phyloP scores from a whole-genome alignment of 805 yeast genomes.

The Helenozyma baotianmanensis region DNA sequence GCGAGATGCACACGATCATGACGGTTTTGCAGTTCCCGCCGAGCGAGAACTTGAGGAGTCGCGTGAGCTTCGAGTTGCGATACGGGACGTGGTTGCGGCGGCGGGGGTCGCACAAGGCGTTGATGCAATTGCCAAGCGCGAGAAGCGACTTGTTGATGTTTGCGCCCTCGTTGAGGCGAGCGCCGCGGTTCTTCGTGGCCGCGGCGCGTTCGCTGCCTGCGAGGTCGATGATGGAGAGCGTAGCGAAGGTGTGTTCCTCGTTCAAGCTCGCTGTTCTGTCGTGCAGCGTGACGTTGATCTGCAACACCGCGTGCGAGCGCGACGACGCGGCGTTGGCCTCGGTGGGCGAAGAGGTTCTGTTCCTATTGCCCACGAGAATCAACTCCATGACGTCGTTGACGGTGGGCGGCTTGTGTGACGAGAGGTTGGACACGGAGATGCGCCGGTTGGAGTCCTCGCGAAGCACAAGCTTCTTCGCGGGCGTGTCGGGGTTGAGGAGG shows the following conservation, averaged over 20 bases:
- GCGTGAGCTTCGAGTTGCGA: conserved; percentile 83
- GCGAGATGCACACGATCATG: conserved; percentile 93
- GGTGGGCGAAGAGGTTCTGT: conserved; percentile 81
- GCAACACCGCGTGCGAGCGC: conserved; percentile 90
- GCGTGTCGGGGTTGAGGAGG: conserved; percentile 55
- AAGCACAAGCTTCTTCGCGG: conserved; percentile 46
- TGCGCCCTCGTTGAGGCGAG: conserved; percentile 83
- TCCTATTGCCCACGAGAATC: conserved; percentile 64
- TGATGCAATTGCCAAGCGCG: conserved; percentile 91
- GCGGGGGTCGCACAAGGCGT: conserved; percentile 77
- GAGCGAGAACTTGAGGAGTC: conserved; percentile 80
- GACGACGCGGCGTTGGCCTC: conserved; percentile 89
- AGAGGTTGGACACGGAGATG: conserved; percentile 68
- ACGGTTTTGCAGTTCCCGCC: conserved; percentile 95
- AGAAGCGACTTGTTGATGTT: conserved; percentile 83
- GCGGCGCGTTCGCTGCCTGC: conserved; percentile 97
- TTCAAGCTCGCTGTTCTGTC: conserved; percentile 57
- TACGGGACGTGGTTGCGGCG: conserved; percentile 77
- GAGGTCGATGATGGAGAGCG: conserved; percentile 80
- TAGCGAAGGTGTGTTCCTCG: conserved; percentile 71
- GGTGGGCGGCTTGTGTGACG: conserved; percentile 54
- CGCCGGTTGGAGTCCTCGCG: conserved; percentile 67
- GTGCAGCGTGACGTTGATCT: conserved; percentile 63
- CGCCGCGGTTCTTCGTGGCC: conserved; percentile 81
- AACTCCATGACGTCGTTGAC: conserved; percentile 78